Evolutionary conservation across 192 early-diverging fungal genomes (phyloP), one percentile per base, ranked within the genome.

Genomic region (Backusella tuberculispora): DNA sequence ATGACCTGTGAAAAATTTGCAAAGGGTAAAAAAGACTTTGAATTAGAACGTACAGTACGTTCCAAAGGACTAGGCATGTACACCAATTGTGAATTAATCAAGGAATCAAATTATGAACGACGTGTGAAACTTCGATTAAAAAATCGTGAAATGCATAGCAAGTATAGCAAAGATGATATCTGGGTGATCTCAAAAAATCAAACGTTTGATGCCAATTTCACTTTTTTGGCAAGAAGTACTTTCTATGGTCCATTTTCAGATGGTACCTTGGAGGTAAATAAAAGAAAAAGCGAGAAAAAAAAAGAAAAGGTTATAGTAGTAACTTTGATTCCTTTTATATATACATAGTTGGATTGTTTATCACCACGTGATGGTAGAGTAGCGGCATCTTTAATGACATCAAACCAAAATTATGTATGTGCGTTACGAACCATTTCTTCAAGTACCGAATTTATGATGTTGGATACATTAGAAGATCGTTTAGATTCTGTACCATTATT

Each of bases 391-490:
- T 63, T 84, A 12, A 53, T 78, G 5, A 60, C 10, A 26, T 40
- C 47, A 17, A 69, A 68, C 12, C 29, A 40, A 0, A 46, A 41
- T 9, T 21, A 60, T 12, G 71, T 86, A 0, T 85, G 78, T 66
- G 83, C 80, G 0, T 66, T 88, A 14, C 77, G 85, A 8, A 77
- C 84, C 2, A 71, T 88, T 26, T 76, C 83, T 19, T 82, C 77
- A n/a, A 81, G 76, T 66, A 74, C 80, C 5, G 87, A 88, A 48
- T 86, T 88, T 29, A 83, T 88, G 83, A 85, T 86, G 87, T 60
- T 86, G 21, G 83, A 85, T 71, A 80, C 78, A 38, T 44, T 88
- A 38, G 46, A 72, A 13, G 73, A 77, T 2, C 53, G 46, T 0
- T 75, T 88, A 53, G 79, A 80, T 3, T 41, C 69, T 12, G 69